Conservation (phyloP, 2,329 filamentous ascomycete species). For the Knufia petricola region DNA sequence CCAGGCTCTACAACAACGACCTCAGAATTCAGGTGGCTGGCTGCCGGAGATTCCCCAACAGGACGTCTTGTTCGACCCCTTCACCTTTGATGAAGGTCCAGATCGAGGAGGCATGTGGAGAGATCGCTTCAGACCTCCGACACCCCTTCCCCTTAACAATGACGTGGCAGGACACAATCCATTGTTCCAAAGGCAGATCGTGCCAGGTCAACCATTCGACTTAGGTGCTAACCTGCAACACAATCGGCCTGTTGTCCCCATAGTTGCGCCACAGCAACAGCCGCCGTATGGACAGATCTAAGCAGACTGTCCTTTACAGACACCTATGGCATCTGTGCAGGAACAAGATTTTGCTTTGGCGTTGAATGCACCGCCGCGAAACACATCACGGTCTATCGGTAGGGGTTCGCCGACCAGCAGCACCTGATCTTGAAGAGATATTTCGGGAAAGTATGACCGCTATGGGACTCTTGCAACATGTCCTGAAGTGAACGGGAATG, state of each 20-base stretch:
- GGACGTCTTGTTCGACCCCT: background rate
- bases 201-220: background rate
- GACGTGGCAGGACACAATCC: background rate
- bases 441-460: too few relatives aligned
- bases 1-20: background rate
- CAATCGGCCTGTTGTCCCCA: background rate
- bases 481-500: too few relatives aligned
- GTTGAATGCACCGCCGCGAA: too few relatives aligned
- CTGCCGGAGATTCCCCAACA: background rate
- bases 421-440: too few relatives aligned
- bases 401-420: too few relatives aligned
- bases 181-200: background rate
- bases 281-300: background rate
- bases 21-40: background rate
- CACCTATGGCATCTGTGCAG: too few relatives aligned
- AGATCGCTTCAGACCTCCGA: background rate
- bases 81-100: too few relatives aligned
- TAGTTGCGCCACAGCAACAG: background rate
- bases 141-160: background rate
- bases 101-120: background rate
- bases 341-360: too few relatives aligned
- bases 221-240: background rate
- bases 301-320: background rate
- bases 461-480: too few relatives aligned
- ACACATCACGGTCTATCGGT: too few relatives aligned